Base-by-base conservation (phyloP, 257 asterid species). In the Handroanthus guayacan region DNA sequence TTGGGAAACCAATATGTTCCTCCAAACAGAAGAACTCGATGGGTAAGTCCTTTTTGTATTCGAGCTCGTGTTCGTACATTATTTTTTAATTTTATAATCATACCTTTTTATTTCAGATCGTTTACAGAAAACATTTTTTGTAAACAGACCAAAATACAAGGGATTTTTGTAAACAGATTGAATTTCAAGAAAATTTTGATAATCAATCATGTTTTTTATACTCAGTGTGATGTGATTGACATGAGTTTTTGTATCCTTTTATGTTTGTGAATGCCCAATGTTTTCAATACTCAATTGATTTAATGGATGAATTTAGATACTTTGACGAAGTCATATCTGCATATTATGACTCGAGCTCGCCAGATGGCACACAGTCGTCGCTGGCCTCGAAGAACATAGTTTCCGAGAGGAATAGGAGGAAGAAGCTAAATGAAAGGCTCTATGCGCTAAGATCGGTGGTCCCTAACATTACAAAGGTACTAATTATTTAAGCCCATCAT, bases 381-480 rank as follows among this genome's bases (percentile, higher is more conserved):
- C 0, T 80, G 68, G 85, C 90, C 1, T 93, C 98, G 0, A 93
- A 87, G 86, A 91, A 91, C 87, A 89, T 89, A 55, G 87, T 82
- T 2, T 91, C 96, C 0, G 98, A 93, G 79, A 87, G 97, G 69
- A 93, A 87, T 18, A 55, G 98, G 71, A 86, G 98, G 82, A 91
- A 85, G 85, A 91, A 89, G 74, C 91, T 92, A 2, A 93, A 93
- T 44, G 90, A 93, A 36, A 85, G 90, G 75, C 82, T 93, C 13
- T 93, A 87, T 80, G 96, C 94, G 12, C 84, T 91, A 3, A 86
- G 98, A 84, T 72, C 98, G 2, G 98, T 88, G 79, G 98, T 93
- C 66, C 98, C 98, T 13, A 89, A 87, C 31, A 93, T 93, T 16
- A 89, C 92, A 14, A 93, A 93, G 96, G 98, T 56, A 25, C 31